phyloP scores from a whole-genome alignment of 2,329 filamentous ascomycete genomes.

The Balansia obtecta region DNA sequence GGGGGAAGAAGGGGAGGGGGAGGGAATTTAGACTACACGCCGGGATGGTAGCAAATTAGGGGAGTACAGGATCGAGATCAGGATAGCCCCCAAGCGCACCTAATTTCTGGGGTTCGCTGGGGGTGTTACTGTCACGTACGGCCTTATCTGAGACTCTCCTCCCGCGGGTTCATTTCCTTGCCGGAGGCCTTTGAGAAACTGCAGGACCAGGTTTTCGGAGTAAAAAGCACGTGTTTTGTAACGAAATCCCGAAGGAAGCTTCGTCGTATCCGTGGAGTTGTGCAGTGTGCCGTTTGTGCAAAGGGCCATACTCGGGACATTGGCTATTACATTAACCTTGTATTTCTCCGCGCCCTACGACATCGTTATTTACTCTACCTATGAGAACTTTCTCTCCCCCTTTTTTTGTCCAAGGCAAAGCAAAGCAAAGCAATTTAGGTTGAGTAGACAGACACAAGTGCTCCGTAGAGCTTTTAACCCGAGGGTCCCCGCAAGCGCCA shows the following conservation, averaged over 20 bases:
- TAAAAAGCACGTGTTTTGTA: neutral
- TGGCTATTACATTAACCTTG: too few relatives aligned
- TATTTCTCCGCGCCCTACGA: too few relatives aligned
- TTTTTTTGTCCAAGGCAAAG: too few relatives aligned
- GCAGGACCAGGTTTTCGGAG: neutral
- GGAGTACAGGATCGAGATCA: neutral
- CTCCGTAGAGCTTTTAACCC: too few relatives aligned
- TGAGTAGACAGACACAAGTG: too few relatives aligned
- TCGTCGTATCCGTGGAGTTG: neutral
- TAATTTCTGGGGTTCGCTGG: neutral
- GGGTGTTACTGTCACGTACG: neutral
- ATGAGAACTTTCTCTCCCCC: too few relatives aligned
- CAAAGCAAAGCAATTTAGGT: too few relatives aligned
- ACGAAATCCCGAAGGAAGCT: neutral
- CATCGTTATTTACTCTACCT: too few relatives aligned
- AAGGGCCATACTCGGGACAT: neutral
- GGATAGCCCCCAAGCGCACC: neutral
- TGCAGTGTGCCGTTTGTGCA: neutral
- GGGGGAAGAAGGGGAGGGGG: too few relatives aligned
- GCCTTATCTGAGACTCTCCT: neutral
- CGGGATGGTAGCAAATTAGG: neutral
- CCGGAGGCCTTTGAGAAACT: neutral
- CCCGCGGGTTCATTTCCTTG: neutral
- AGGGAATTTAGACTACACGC: neutral
- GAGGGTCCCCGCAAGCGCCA: too few relatives aligned